A percentile compares a stretch with the other conserved stretches of the same genome.
phyloP scores from a whole-genome alignment of 176 grass and related monocot species.

The Zoysia japonica region DNA sequence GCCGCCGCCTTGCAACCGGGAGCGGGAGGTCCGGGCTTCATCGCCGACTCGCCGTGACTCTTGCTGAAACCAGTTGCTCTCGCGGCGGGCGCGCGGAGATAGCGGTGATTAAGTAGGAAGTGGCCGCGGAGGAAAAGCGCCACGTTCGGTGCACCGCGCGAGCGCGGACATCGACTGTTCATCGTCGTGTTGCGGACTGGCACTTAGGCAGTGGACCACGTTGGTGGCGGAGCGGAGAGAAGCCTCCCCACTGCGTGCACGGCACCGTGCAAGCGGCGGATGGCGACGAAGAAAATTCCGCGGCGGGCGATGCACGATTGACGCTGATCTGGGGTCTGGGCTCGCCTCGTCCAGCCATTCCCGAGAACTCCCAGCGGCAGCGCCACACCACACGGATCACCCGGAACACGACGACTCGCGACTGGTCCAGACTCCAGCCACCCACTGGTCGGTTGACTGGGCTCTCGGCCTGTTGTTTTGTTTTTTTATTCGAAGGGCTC shows the following conservation, averaged over 20 bases:
- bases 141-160: conserved; percentile 39
- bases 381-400: conserved; percentile 1
- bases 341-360: conserved; percentile 30
- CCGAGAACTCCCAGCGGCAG: background rate
- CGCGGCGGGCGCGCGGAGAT: background rate
- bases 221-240: too few relatives aligned
- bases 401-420: background rate
- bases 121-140: background rate
- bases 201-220: too few relatives aligned
- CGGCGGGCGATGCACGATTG: background rate
- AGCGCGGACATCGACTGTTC: background rate
- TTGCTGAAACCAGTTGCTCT: background rate
- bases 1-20: background rate
- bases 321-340: conserved; percentile 18
- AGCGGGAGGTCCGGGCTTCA: conserved; percentile 31
- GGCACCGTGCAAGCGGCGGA: background rate
- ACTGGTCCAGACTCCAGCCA: too few relatives aligned
- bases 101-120: conserved; percentile 33
- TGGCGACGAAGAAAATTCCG: conserved; percentile 35
- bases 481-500: too few relatives aligned
- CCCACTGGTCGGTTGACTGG: background rate
- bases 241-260: too few relatives aligned
- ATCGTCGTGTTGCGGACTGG: too few relatives aligned
- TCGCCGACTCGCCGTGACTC: background rate
- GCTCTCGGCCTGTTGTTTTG: background rate